Conservation (phyloP, 2,329 filamentous ascomycete species). For the Albophoma yamanashiensis region DNA sequence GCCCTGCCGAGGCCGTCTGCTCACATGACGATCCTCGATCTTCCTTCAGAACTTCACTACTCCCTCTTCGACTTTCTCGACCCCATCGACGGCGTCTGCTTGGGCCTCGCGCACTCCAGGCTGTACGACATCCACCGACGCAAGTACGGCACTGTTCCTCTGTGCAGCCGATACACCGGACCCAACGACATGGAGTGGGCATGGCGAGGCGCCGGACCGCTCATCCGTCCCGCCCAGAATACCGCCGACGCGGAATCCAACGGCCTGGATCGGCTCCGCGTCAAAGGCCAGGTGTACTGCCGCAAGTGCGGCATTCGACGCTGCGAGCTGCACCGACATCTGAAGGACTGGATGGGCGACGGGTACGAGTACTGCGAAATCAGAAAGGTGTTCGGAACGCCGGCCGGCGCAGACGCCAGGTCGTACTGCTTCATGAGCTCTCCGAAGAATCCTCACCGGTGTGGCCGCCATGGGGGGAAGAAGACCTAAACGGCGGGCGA, state of each 20-base stretch:
- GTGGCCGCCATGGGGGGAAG: slow-evolving; percentile 40
- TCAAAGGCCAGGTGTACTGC: slow-evolving; percentile 50
- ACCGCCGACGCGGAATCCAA: slow-evolving; percentile 2
- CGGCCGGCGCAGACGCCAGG: slow-evolving; percentile 34
- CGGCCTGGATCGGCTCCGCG: slow-evolving; percentile 35
- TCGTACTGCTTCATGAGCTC: slow-evolving; percentile 48
- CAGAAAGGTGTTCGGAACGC: slow-evolving; percentile 43
- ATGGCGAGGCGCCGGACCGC: slow-evolving; percentile 44
- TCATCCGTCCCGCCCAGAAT: slow-evolving; percentile 18
- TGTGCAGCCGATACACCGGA: slow-evolving; percentile 45
- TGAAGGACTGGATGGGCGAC: slow-evolving; percentile 47
- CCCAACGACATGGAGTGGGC: slow-evolving; percentile 56
- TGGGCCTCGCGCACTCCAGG: slow-evolving; percentile 46
- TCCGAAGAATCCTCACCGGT: slow-evolving; percentile 46
- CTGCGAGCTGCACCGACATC: slow-evolving; percentile 53
- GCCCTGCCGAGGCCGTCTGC: slow-evolving; percentile 36
- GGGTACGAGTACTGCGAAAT: slow-evolving; percentile 50
- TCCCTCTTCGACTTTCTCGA: slow-evolving; percentile 52
- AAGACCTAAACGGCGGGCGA: slow-evolving; percentile 1
- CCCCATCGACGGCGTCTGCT: slow-evolving; percentile 52
- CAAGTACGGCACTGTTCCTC: slow-evolving; percentile 44
- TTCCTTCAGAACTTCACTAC: slow-evolving; percentile 50
- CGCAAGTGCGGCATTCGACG: slow-evolving; percentile 49
- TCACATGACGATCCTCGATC: slow-evolving; percentile 35
- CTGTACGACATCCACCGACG: slow-evolving; percentile 49